Conservation (phyloP, 148 eudicot species). For the Cornus controversa region DNA sequence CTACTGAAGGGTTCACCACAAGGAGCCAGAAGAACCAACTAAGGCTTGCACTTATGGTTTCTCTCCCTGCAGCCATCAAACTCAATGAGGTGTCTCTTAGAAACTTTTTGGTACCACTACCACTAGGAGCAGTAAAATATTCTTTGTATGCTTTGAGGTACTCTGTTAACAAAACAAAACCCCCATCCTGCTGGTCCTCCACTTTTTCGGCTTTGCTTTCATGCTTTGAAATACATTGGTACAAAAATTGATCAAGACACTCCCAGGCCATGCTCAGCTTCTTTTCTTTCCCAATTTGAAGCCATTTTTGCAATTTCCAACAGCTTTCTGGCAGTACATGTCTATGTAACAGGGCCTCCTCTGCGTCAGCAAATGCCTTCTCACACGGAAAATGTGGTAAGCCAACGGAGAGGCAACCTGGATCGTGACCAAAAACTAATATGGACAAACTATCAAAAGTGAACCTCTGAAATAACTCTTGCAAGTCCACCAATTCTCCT, state of each 20-base stretch:
- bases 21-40: conserved; percentile 37
- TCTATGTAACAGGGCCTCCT: conserved; percentile 27
- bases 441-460: conserved; percentile 11
- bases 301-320: conserved; percentile 29
- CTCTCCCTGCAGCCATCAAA: conserved; percentile 33
- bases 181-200: not conserved
- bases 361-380: conserved; percentile 23
- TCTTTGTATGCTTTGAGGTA: conserved; percentile 4
- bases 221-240: conserved; percentile 10
- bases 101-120: not conserved
- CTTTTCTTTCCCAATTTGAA: conserved; percentile 27
- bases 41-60: conserved; percentile 24
- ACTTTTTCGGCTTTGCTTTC: not conserved
- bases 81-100: conserved; percentile 13
- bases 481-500: conserved; percentile 19
- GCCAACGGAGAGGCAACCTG: conserved; percentile 11
- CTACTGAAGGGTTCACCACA: conserved; percentile 14
- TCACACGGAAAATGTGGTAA: conserved; percentile 17
- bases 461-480: conserved; percentile 20
- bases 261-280: conserved; percentile 12
- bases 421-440: conserved; percentile 27
- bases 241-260: conserved; percentile 15
- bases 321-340: conserved; percentile 26
- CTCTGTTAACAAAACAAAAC: not conserved
- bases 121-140: not conserved